Evolutionary conservation across 1,284 basidiomycete genomes (phyloP).

Genomic region (Microbotryomycetes sp.): DNA sequence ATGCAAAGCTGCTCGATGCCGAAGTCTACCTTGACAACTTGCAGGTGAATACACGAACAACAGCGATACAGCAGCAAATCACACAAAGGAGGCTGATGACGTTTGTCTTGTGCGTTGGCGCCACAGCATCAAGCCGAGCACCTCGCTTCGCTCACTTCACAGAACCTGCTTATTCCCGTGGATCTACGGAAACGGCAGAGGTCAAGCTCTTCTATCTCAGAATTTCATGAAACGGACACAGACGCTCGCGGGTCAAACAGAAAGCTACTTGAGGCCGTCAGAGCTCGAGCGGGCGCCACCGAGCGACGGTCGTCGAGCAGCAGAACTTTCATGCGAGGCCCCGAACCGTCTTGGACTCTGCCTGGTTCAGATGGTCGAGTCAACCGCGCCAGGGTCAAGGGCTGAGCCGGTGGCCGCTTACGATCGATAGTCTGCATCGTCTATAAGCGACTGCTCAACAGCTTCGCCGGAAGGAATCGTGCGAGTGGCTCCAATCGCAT

Average conservation of each 20-base stretch:
- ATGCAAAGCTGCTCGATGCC: background rate
- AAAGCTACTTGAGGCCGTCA: constrained; percentile 5
- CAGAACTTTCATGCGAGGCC: constrained; percentile 24
- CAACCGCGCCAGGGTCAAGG: background rate
- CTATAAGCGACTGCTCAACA: too few relatives aligned
- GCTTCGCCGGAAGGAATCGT: too few relatives aligned
- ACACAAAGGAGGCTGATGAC: too few relatives aligned
- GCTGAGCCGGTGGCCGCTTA: too few relatives aligned
- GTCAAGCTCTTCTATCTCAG: background rate
- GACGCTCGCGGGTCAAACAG: background rate
- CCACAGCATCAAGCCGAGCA: constrained; percentile 15
- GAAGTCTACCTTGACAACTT: constrained; percentile 25
- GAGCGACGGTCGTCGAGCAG: background rate
- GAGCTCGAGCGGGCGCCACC: background rate
- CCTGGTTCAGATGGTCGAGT: background rate
- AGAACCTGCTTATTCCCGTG: constrained; percentile 14
- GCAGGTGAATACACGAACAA: constrained; percentile 13
- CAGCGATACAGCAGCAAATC: too few relatives aligned
- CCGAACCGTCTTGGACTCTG: constrained; percentile 19
- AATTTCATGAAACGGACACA: background rate
- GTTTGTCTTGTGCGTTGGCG: background rate
- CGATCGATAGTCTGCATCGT: too few relatives aligned
- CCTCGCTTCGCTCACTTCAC: background rate
- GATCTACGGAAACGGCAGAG: constrained; percentile 11
- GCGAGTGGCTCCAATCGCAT: too few relatives aligned